These are phyloP conservation scores for Psophocarpus tetragonolobus DNA, from an alignment of 306 rosid genomes.

Conservation along the genomic window DNA sequence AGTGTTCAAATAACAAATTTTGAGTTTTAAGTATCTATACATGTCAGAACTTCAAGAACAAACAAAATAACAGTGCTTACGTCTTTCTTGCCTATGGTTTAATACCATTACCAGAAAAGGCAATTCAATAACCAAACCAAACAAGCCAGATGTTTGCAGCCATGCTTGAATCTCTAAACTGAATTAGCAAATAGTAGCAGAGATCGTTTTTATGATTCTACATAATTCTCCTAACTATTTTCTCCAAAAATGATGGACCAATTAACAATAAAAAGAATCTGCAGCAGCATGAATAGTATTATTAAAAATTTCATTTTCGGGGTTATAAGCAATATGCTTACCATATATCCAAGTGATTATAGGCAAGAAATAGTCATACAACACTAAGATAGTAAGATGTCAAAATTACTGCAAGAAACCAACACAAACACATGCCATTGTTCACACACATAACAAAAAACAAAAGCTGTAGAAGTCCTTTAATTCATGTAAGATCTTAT, in stretches of 20 bases:
- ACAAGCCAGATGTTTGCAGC: background rate
- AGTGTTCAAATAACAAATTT: slow-evolving; percentile 17
- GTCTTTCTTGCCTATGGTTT: background rate
- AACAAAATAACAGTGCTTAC: background rate
- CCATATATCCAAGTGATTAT: background rate
- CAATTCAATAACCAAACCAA: background rate
- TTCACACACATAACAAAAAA: background rate
- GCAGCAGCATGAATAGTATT: background rate
- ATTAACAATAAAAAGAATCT: background rate
- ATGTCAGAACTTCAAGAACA: slow-evolving; percentile 19
- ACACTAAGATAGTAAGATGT: background rate
- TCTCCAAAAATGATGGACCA: background rate
- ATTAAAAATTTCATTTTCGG: background rate
- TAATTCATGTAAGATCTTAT: background rate
- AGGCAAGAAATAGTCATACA: background rate
- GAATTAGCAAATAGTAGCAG: background rate
- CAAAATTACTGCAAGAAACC: background rate
- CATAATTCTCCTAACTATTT: background rate
- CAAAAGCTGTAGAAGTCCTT: background rate
- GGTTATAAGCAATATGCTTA: background rate
- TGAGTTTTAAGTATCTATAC: background rate
- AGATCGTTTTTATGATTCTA: background rate
- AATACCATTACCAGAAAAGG: background rate
- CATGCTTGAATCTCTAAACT: background rate
- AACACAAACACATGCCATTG: background rate